Evolutionary conservation across 2,329 filamentous ascomycete species (phyloP), one percentile per base, ranked within the genome.

Genomic region (Metarhizium guizhouense): DNA sequence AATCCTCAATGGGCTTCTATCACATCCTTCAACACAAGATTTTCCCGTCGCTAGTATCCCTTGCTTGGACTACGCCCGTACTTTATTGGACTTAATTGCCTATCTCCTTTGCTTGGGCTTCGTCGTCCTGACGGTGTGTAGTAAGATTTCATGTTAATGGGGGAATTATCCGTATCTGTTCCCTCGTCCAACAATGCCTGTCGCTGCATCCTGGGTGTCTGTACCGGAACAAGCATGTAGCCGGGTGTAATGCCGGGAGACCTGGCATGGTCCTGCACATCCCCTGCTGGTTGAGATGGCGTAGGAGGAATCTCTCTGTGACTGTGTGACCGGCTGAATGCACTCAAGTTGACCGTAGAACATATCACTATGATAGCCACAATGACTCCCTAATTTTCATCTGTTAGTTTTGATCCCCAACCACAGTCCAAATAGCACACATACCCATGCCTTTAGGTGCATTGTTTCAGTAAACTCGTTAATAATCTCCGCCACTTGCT

Each of bases 401-500:
- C 3, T 14, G 14, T 51, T 53, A 50, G 50, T 29, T 14, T 30
- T 29, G 4, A 7, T 51, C n/a, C 13, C 16, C 16, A 10, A 4
- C n/a, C 8, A 20, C 42, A 7, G 42, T 18, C 6, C 18, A 14
- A 43, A 7, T 13, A 38, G 18, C 36, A 13, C 29, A 69, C 77
- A 61, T 70, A 82, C 80, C 73, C 79, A 80, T 10, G 80, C 78
- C 71, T 96, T 96, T 71, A 90, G 87, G 60, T 87, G 90, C 70
- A 97, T 92, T 6, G 89, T 85, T 63, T 95, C 90, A 4, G 95
- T 86, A 69, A 97, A 96, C 64, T 87, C 87, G 68, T 97, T 96
- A 70, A 97, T 86, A 45, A 99, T 95, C 66, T 90, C 84, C 1
- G 93, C 93, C 67, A 96, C 88, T 30, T 92, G 94, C 65, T 89